Conservation (phyloP, 148 eudicot species). For the Silene latifolia region DNA sequence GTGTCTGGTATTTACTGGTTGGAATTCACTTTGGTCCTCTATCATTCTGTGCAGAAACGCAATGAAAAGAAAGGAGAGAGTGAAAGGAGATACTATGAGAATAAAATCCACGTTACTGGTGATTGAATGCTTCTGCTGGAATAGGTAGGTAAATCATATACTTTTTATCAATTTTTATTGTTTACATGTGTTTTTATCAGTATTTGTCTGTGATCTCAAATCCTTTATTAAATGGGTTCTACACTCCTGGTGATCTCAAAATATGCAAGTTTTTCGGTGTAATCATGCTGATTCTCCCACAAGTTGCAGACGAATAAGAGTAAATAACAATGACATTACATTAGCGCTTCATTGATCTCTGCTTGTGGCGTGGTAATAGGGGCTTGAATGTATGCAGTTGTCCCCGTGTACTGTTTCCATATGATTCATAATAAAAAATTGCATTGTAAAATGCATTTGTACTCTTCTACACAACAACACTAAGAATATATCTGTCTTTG, state of each 20-base stretch:
- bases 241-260: too few relatives aligned
- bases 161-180: not conserved
- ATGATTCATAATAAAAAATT: not conserved
- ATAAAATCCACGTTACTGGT: slow-evolving; percentile 47
- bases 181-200: not conserved
- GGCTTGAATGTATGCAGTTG: not conserved
- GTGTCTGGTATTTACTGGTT: not conserved
- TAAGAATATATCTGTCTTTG: not conserved
- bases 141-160: slow-evolving; percentile 2
- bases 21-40: not conserved
- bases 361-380: not conserved
- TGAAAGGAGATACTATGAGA: slow-evolving; percentile 81
- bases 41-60: slow-evolving; percentile 63
- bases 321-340: not conserved
- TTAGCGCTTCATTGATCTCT: not conserved
- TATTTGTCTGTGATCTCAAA: not conserved
- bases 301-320: not conserved
- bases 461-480: too few relatives aligned
- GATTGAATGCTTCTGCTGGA: slow-evolving; percentile 5
- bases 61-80: slow-evolving; percentile 86
- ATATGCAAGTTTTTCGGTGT: not conserved
- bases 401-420: not conserved
- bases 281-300: not conserved
- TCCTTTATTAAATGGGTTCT: not conserved
- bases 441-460: not conserved